These are phyloP conservation scores for Andrographis paniculata DNA, from an alignment of 305 asterid species.

Conservation along the genomic window DNA sequence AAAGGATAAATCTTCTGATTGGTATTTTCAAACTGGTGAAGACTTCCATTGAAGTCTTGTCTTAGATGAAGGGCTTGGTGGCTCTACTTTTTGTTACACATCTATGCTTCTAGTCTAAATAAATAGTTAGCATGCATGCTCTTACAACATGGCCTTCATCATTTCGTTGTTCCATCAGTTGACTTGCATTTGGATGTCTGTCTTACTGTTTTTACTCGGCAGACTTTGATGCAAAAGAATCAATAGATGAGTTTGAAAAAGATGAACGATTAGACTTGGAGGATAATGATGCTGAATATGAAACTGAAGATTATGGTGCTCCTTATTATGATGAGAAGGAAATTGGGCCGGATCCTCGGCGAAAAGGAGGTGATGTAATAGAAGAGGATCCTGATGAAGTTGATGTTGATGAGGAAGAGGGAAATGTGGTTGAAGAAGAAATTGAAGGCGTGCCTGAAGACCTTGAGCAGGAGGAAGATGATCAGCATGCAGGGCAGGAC, in stretches of 20 bases:
- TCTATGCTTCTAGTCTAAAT: not conserved
- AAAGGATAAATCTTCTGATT: too few relatives aligned
- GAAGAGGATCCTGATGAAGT: conserved; percentile 63
- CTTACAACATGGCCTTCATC: conserved; percentile 13
- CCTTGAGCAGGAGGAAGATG: conserved; percentile 63
- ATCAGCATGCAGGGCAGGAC: conserved; percentile 39
- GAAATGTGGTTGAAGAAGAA: conserved; percentile 60
- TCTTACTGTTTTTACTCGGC: conserved; percentile 31
- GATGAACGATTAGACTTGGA: conserved; percentile 87
- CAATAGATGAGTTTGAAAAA: conserved; percentile 64
- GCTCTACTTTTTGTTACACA: too few relatives aligned
- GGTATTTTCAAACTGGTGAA: too few relatives aligned
- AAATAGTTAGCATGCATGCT: conserved; percentile 15
- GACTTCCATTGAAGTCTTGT: too few relatives aligned
- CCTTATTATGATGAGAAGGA: conserved; percentile 82
- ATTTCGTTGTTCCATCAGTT: conserved; percentile 23
- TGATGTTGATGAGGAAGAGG: conserved; percentile 52
- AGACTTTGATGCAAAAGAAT: conserved; percentile 56
- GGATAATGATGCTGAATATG: conserved; percentile 88
- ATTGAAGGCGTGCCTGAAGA: conserved; percentile 53
- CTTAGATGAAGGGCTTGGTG: too few relatives aligned
- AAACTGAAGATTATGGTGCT: conserved; percentile 52
- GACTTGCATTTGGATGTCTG: conserved; percentile 27
- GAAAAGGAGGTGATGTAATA: conserved; percentile 44
- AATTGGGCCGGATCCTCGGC: conserved; percentile 52